phyloP scores from a whole-genome alignment of 768 basidiomycete species.

The Rhizopogon roseolus region DNA sequence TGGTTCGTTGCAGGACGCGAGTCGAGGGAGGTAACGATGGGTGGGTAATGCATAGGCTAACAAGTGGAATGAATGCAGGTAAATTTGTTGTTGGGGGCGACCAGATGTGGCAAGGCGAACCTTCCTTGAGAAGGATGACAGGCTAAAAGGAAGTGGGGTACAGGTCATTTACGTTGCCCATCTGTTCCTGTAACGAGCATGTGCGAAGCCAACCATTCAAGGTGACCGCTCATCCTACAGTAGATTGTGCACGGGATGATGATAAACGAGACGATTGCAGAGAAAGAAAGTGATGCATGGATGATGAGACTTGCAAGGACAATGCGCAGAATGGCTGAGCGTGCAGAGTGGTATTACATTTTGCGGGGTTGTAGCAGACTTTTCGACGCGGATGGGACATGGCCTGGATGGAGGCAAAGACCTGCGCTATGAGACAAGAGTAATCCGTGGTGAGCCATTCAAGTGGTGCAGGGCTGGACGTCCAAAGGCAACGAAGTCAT shows the following conservation, averaged over 20 bases:
- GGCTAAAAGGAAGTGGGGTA: neutral
- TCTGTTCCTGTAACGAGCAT: constrained; percentile 12
- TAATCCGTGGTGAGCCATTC: constrained; percentile 53
- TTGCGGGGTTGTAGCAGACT: constrained; percentile 52
- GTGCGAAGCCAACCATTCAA: constrained; percentile 2
- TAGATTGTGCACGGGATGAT: constrained; percentile 44
- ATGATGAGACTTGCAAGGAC: constrained; percentile 58
- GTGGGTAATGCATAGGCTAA: constrained; percentile 55
- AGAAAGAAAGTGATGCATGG: constrained; percentile 59
- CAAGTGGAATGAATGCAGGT: constrained; percentile 39
- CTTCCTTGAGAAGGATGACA: constrained; percentile 10
- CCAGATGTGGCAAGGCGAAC: constrained; percentile 11
- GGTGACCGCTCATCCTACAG: constrained; percentile 11
- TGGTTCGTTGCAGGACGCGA: constrained; percentile 44
- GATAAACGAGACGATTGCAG: constrained; percentile 53
- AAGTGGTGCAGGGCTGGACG: constrained; percentile 75
- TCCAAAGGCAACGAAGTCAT: constrained; percentile 77
- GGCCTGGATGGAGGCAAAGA: constrained; percentile 11
- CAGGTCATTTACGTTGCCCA: neutral
- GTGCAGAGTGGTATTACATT: constrained; percentile 76
- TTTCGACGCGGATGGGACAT: constrained; percentile 46
- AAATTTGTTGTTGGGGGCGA: constrained; percentile 24
- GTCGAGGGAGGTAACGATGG: constrained; percentile 39
- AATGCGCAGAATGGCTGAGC: constrained; percentile 56
- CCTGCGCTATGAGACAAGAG: constrained; percentile 52